phyloP scores from a whole-genome alignment of 805 yeast species.

The Suhomyces sp. region DNA sequence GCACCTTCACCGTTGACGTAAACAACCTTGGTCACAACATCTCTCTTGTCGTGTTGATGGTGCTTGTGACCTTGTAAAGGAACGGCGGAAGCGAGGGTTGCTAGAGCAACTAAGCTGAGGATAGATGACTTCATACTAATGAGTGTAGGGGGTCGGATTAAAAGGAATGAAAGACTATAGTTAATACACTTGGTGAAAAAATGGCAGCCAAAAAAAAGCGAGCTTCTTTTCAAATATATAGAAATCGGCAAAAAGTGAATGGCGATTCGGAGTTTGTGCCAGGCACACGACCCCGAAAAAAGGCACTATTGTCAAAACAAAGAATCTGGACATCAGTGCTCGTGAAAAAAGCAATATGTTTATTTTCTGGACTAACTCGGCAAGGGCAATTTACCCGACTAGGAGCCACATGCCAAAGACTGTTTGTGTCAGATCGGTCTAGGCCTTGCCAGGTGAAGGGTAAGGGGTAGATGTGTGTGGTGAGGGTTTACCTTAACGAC shows the following conservation, averaged over 20 bases:
- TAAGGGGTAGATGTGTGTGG: background rate
- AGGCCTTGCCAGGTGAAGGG: background rate
- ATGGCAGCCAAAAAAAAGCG: background rate
- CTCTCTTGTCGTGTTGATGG: conserved; percentile 39
- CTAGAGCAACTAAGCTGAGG: conserved; percentile 24
- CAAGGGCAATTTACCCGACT: conserved; percentile 2
- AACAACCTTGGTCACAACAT: conserved; percentile 36
- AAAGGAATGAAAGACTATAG: conserved; percentile 27
- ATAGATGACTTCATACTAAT: conserved; percentile 27
- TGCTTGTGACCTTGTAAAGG: conserved; percentile 36
- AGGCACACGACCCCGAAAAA: conserved; percentile 2
- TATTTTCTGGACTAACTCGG: conserved; percentile 5
- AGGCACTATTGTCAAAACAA: background rate
- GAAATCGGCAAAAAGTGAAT: background rate
- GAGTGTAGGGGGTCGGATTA: conserved; percentile 4
- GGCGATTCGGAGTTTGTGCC: background rate
- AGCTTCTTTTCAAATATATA: background rate
- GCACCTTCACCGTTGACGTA: conserved; percentile 32
- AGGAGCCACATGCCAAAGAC: background rate
- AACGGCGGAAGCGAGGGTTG: conserved; percentile 29
- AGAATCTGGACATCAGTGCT: background rate
- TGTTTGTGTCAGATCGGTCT: conserved; percentile 2
- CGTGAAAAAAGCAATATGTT: conserved; percentile 6
- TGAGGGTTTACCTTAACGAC: too few relatives aligned
- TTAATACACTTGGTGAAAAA: conserved; percentile 12